Evolutionary conservation across 768 basidiomycete species (phyloP), one percentile per base, ranked within the genome.

Genomic region (Agrocybe praecox): DNA sequence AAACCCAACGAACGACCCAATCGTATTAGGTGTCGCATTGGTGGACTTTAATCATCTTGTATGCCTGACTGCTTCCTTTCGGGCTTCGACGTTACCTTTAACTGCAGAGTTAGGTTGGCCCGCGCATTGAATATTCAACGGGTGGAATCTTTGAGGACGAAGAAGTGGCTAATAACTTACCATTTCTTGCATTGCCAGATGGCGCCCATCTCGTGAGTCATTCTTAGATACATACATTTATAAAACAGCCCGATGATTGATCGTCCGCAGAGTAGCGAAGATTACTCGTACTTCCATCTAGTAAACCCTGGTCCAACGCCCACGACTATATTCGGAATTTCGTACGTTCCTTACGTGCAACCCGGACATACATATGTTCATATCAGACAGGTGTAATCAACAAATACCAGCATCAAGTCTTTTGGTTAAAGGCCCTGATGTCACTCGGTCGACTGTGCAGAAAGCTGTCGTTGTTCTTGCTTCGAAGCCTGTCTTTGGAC

Each of bases 401-500:
- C 97, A 99, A 76, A 94, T 99, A 32, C 77, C 92, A 10, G 79
- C 95, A 1, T 81, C 88, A 0, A 80, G 87, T 21, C 80, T 99
- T 24, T 76, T 94, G 4, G 88, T 90, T 46, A 90, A 88, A 67
- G 82, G 85, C 36, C 77, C 83, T 2, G 96, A 97, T 60, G 92
- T 98, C 17, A 98, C 97, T 5, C 87, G 97, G 15, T 94, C 91
- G 5, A 98, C 89, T 9, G 97, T 99, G 0, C 97, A 99, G 72
- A 99, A 98, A 69, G 96, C 97, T 0, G 92, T 99, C 2, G 94
- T 98, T 0, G 92, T 99, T 2, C 78, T 99, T 33, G 95, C 94
- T 3, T 85, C 89, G 12, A 91, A 92, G 67, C 94, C 94, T 0
- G 84, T 96, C 2, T 96, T 96, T 66, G 97, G 97, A 12, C 94